Evolutionary conservation across 139 green algal species (phyloP).

Genomic region (Edaphochlamys debaryana): DNA sequence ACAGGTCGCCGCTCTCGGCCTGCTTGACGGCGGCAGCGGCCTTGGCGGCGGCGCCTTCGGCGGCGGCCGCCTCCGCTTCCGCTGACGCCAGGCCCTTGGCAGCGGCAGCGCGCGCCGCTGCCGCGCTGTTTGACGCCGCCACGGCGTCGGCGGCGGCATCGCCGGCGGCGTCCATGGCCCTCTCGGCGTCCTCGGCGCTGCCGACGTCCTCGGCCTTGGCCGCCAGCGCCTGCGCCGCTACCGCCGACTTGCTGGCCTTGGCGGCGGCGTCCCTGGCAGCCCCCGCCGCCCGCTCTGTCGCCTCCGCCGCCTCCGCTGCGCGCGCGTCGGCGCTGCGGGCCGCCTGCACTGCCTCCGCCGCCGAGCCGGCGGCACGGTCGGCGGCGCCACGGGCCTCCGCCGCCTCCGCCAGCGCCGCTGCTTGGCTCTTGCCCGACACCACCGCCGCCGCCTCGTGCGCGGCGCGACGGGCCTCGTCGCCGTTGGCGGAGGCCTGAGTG

Average conservation of each 20-base stretch:
- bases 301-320: neutral
- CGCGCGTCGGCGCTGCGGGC: neutral
- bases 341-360: neutral
- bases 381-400: neutral
- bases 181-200: neutral
- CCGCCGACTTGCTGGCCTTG: neutral
- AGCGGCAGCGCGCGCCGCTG: neutral
- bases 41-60: neutral
- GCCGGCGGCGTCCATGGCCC: neutral
- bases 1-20: neutral
- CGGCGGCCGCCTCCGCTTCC: slow-evolving; percentile 1
- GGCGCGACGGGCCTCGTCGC: neutral
- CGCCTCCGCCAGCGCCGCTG: neutral
- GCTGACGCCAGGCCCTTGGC: neutral
- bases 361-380: neutral
- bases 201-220: neutral
- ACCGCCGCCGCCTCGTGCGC: neutral
- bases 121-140: neutral
- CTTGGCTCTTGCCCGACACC: neutral
- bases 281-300: neutral
- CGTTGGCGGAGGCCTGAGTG: neutral
- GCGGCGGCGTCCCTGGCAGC: neutral
- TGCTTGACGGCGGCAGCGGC: neutral
- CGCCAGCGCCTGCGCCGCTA: neutral
- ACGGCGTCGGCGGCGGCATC: neutral